Evolutionary conservation across 768 basidiomycete genomes (phyloP).

Genomic region (Tulasnella sp.): DNA sequence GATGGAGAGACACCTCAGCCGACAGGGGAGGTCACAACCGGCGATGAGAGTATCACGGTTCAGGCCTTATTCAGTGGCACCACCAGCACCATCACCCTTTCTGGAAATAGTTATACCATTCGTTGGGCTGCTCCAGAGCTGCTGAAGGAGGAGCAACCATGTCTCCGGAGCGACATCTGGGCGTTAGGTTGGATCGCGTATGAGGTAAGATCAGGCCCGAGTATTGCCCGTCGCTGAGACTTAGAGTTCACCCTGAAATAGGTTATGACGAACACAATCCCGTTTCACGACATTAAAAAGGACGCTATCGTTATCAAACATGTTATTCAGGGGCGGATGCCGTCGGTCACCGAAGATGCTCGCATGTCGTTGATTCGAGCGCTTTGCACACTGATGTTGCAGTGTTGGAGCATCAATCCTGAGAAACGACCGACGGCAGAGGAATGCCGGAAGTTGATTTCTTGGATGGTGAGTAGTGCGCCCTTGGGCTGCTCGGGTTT

Average conservation of each 20-base stretch:
- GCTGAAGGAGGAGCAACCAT: background rate
- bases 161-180: slow-evolving; percentile 7
- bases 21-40: background rate
- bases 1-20: background rate
- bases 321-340: too few relatives aligned
- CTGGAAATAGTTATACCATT: background rate
- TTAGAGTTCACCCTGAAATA: background rate
- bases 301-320: background rate
- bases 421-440: too few relatives aligned
- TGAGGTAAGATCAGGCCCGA: background rate
- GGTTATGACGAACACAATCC: background rate
- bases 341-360: too few relatives aligned
- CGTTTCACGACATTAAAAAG: background rate
- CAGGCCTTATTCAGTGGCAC: background rate
- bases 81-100: background rate
- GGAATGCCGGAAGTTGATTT: too few relatives aligned
- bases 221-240: background rate
- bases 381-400: too few relatives aligned
- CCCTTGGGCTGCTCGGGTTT: too few relatives aligned
- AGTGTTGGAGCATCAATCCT: too few relatives aligned
- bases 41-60: background rate
- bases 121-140: slow-evolving; percentile 11
- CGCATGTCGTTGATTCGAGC: too few relatives aligned
- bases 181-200: background rate
- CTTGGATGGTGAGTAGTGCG: too few relatives aligned